Conservation (phyloP, 768 basidiomycete genomes). For the Tulasnella sp. region DNA sequence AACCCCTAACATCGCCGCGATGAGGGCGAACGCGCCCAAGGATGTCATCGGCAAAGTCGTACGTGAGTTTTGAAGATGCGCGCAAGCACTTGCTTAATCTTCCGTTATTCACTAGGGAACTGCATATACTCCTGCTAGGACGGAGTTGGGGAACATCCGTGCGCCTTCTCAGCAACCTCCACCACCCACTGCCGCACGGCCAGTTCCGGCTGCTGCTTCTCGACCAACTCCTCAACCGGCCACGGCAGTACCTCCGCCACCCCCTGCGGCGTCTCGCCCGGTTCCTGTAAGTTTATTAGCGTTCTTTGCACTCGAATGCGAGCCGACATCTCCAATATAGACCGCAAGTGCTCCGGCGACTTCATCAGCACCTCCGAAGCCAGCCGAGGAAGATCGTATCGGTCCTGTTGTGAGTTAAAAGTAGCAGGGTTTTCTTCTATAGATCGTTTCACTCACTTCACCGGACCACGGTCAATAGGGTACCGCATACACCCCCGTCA, state of each 20-base stretch:
- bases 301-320: not conserved
- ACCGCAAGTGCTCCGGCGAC: conserved; percentile 32
- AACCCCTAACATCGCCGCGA: conserved; percentile 45
- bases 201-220: conserved; percentile 34
- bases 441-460: not conserved
- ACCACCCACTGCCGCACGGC: conserved; percentile 32
- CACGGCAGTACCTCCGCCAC: conserved; percentile 24
- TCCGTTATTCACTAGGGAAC: conserved; percentile 19
- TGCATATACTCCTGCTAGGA: conserved; percentile 18
- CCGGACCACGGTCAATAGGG: conserved; percentile 30
- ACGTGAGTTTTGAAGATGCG: not conserved
- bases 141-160: conserved; percentile 27
- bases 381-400: conserved; percentile 70
- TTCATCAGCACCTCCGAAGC: conserved; percentile 36
- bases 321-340: not conserved
- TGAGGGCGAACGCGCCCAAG: conserved; percentile 19
- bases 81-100: not conserved
- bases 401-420: conserved; percentile 45
- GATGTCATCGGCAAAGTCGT: conserved; percentile 17
- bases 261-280: conserved; percentile 15
- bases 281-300: conserved; percentile 6
- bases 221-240: conserved; percentile 21
- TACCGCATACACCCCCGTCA: conserved; percentile 81
- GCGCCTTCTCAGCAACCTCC: conserved; percentile 24
- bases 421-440: not conserved